These are phyloP conservation scores for Erodium texanum DNA, from an alignment of 441 rosid genomes.

Conservation along the genomic window DNA sequence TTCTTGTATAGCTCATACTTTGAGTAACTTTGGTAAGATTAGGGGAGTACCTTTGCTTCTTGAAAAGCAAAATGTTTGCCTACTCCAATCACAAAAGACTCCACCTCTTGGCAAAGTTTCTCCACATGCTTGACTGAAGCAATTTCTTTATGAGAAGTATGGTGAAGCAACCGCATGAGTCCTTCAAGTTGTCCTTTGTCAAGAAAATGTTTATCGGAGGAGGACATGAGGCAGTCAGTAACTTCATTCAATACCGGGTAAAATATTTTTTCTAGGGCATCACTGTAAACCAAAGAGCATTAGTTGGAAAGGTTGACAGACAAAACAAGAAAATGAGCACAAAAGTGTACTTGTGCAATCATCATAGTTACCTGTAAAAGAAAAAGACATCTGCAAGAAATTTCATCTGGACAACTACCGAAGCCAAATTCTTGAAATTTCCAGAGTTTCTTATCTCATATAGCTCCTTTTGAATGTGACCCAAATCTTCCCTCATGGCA, in stretches of 20 bases:
- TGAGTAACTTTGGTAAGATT: background rate
- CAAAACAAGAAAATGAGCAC: background rate
- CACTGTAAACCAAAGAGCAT: slow-evolving; percentile 36
- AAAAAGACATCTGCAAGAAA: slow-evolving; percentile 60
- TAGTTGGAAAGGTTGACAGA: background rate
- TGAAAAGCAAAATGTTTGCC: slow-evolving; percentile 35
- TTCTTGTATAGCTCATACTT: slow-evolving; percentile 4
- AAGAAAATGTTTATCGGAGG: slow-evolving; percentile 23
- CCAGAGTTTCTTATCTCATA: slow-evolving; percentile 29
- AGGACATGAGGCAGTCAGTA: slow-evolving; percentile 18
- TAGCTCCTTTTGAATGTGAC: slow-evolving; percentile 39
- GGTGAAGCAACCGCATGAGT: slow-evolving; percentile 42
- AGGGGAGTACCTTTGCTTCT: slow-evolving; percentile 44
- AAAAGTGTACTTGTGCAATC: background rate
- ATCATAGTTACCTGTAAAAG: slow-evolving; percentile 51
- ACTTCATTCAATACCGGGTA: slow-evolving; percentile 39
- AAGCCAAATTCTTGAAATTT: slow-evolving; percentile 26
- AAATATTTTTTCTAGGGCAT: slow-evolving; percentile 51
- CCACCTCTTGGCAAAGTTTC: slow-evolving; percentile 42
- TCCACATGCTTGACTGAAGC: slow-evolving; percentile 28
- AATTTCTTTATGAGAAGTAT: slow-evolving; percentile 20
- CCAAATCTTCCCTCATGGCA: slow-evolving; percentile 54
- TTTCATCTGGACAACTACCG: slow-evolving; percentile 41
- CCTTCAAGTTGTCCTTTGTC: slow-evolving; percentile 33
- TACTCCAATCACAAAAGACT: slow-evolving; percentile 31